phyloP scores from a whole-genome alignment of 2,329 filamentous ascomycete genomes.

The Aureobasidium sp. region DNA sequence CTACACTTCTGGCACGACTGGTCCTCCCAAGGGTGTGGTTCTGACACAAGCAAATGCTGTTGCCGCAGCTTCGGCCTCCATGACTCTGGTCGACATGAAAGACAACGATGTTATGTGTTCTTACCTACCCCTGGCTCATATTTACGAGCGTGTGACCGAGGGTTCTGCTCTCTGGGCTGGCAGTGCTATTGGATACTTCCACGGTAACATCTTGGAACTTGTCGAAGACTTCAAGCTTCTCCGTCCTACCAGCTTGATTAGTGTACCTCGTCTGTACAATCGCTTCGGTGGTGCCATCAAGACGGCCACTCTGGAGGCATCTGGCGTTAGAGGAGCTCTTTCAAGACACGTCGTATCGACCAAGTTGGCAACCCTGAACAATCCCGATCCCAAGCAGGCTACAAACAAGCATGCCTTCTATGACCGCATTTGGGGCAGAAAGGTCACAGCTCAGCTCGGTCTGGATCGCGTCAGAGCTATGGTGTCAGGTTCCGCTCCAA shows the following conservation, averaged over 20 bases:
- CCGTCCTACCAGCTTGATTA: slow-evolving; percentile 72
- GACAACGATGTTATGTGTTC: slow-evolving; percentile 63
- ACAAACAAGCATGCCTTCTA: slow-evolving; percentile 70
- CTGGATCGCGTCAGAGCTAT: slow-evolving; percentile 64
- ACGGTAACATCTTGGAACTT: slow-evolving; percentile 76
- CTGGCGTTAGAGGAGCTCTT: slow-evolving; percentile 71
- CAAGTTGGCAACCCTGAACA: slow-evolving; percentile 71
- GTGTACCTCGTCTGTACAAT: slow-evolving; percentile 86
- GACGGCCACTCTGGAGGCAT: slow-evolving; percentile 65
- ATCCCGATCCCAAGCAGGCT: slow-evolving; percentile 59
- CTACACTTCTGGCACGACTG: slow-evolving; percentile 81
- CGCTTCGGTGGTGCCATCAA: slow-evolving; percentile 79
- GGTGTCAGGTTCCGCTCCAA: slow-evolving; percentile 81
- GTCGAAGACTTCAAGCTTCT: slow-evolving; percentile 87
- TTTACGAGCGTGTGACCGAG: slow-evolving; percentile 80
- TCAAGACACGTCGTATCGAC: slow-evolving; percentile 69
- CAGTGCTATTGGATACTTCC: slow-evolving; percentile 79
- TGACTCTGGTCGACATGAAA: slow-evolving; percentile 44
- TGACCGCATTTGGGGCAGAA: slow-evolving; percentile 83
- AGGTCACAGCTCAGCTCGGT: slow-evolving; percentile 75
- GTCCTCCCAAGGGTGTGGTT: slow-evolving; percentile 72
- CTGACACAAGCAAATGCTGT: slow-evolving; percentile 76
- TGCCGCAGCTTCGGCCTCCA: slow-evolving; percentile 55
- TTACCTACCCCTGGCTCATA: slow-evolving; percentile 89
- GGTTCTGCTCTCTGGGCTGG: slow-evolving; percentile 65